Evolutionary conservation across 306 rosid species (phyloP).

Genomic region (Prunus kanzakura): DNA sequence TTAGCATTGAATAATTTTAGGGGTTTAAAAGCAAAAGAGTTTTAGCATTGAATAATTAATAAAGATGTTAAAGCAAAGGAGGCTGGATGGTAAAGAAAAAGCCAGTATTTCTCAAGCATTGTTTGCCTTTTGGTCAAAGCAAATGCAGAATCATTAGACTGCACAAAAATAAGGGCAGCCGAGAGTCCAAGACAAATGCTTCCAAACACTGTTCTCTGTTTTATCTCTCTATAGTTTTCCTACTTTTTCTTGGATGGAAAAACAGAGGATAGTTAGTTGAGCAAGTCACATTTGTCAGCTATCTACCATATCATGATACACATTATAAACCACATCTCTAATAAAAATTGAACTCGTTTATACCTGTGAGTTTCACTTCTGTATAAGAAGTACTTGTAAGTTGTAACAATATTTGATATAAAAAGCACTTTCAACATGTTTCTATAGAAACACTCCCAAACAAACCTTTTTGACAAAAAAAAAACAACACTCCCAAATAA

Average conservation of each 20-base stretch:
- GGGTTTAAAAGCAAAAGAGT: not conserved
- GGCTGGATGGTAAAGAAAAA: constrained; percentile 1
- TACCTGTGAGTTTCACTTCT: too few species aligned
- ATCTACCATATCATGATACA: too few species aligned
- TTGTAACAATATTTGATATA: too few species aligned
- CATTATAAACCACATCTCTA: too few species aligned
- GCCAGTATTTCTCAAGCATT: not conserved
- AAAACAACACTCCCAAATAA: too few species aligned
- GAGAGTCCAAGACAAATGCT: not conserved
- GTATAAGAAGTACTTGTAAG: too few species aligned
- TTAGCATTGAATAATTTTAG: not conserved
- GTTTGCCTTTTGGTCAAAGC: constrained; percentile 15
- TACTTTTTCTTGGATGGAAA: not conserved
- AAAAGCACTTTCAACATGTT: too few species aligned
- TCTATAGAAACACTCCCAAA: too few species aligned
- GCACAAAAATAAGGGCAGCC: not conserved
- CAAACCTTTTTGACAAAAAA: too few species aligned
- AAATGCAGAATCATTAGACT: constrained; percentile 13
- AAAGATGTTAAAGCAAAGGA: constrained; percentile 5
- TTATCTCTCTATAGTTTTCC: not conserved
- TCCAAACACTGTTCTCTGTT: not conserved
- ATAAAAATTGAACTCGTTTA: too few species aligned
- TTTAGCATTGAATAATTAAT: not conserved
- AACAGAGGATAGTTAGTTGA: too few species aligned
- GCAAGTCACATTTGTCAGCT: too few species aligned